Conservation (phyloP, 2,329 filamentous ascomycete genomes). For the Helotiales sp. region DNA sequence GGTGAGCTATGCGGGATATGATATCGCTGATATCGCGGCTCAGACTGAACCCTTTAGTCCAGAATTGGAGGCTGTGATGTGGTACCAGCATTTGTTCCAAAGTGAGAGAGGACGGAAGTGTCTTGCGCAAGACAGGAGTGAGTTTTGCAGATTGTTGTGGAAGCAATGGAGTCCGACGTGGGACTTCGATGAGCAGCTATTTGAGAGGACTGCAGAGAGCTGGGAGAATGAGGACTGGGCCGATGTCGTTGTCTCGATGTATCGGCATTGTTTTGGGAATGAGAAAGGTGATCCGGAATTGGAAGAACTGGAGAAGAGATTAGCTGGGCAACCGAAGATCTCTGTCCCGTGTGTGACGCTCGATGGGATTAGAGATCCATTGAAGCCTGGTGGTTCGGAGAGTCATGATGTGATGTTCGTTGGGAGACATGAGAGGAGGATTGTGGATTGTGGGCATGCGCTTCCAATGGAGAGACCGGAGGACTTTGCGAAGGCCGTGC, state of each 20-base stretch:
- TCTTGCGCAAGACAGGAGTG: not conserved
- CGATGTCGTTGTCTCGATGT: not conserved
- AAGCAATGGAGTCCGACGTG: constrained; percentile 2
- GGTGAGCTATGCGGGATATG: not conserved
- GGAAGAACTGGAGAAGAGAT: not conserved
- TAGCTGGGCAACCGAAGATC: not conserved
- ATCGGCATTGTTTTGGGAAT: constrained; percentile 1
- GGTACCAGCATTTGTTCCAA: not conserved
- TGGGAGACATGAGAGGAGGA: not conserved
- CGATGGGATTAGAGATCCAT: not conserved
- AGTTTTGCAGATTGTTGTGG: not conserved
- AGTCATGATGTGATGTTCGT: not conserved
- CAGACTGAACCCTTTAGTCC: not conserved
- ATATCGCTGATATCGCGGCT: not conserved
- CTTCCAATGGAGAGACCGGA: not conserved
- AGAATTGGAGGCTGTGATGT: not conserved
- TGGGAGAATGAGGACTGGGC: not conserved
- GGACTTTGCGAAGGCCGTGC: not conserved
- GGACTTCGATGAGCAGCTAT: not conserved
- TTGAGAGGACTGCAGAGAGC: not conserved
- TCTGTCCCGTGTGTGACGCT: not conserved
- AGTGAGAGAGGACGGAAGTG: not conserved
- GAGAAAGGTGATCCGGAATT: not conserved
- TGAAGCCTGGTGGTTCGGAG: not conserved
- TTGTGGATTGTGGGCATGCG: not conserved